phyloP scores from a whole-genome alignment of 768 basidiomycete species.

The Rhodotorula paludigena region DNA sequence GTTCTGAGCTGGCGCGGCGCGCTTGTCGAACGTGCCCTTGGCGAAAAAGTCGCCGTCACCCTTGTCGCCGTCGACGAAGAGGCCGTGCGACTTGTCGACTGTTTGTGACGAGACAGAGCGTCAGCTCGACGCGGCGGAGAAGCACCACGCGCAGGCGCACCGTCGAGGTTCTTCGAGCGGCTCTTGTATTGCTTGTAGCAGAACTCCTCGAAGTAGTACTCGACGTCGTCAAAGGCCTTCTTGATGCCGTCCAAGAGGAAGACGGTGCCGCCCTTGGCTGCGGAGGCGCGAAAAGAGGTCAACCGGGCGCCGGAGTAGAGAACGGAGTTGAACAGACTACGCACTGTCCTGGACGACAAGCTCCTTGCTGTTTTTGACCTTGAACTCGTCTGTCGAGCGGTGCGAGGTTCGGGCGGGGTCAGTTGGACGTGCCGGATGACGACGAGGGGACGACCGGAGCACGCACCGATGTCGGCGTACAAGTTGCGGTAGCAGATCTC shows the following conservation, averaged over 20 bases:
- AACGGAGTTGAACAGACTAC: too few species aligned
- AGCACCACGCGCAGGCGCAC: neutral
- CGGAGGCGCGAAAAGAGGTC: neutral
- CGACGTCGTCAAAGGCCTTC: slow-evolving; percentile 1
- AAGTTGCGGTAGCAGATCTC: slow-evolving; percentile 11
- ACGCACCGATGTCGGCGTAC: neutral
- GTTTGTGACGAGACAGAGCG: neutral
- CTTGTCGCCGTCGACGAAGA: neutral
- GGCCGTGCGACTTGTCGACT: neutral
- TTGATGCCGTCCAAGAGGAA: slow-evolving; percentile 6
- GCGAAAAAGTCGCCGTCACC: too few species aligned
- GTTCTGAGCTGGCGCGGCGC: too few species aligned
- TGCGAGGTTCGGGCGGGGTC: neutral
- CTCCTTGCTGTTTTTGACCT: neutral
- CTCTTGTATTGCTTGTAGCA: slow-evolving; percentile 11
- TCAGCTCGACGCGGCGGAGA: neutral
- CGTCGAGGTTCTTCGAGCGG: neutral
- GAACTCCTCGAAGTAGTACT: slow-evolving; percentile 12
- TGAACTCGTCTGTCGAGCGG: neutral
- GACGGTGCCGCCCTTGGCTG: neutral
- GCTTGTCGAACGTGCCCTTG: too few species aligned
- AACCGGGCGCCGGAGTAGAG: too few species aligned
- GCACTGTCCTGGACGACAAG: neutral
- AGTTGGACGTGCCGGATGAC: neutral
- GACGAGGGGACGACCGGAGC: neutral